Percentiles rank a stretch among this genome's conserved stretches.
These are phyloP conservation scores for Singerocomus inundabilis DNA, from an alignment of 1,284 basidiomycete genomes.

Conservation along the genomic window DNA sequence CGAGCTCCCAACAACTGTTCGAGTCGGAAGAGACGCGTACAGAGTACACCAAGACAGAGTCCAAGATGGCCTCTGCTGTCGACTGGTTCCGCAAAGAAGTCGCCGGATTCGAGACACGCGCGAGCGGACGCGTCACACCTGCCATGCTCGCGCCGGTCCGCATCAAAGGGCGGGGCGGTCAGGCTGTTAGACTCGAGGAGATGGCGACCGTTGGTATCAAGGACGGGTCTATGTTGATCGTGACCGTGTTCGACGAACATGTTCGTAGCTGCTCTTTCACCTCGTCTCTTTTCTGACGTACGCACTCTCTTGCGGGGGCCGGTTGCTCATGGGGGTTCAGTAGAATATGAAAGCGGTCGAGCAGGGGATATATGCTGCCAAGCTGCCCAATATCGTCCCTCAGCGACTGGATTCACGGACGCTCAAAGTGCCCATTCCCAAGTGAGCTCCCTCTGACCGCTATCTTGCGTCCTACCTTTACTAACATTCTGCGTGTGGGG, in stretches of 20 bases:
- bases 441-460: constrained; percentile 42
- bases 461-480: too few relatives aligned
- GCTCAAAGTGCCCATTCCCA: constrained; percentile 74
- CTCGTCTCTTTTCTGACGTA: neutral
- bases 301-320: too few relatives aligned
- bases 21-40: constrained; percentile 44
- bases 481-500: neutral
- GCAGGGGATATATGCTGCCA: constrained; percentile 66
- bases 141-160: constrained; percentile 66
- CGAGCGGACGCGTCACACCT: constrained; percentile 71
- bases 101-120: constrained; percentile 63
- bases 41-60: constrained; percentile 58
- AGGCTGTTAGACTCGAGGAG: constrained; percentile 53
- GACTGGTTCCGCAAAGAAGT: constrained; percentile 74
- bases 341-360: constrained; percentile 76
- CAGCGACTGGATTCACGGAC: constrained; percentile 68
- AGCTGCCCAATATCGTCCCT: constrained; percentile 67
- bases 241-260: constrained; percentile 74
- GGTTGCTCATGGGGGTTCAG: constrained; percentile 23
- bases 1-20: constrained; percentile 56
- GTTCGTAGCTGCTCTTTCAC: constrained; percentile 40
- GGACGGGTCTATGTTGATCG: constrained; percentile 66
- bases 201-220: constrained; percentile 75
- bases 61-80: constrained; percentile 59
- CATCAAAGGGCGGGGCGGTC: constrained; percentile 46